phyloP scores from a whole-genome alignment of 2,329 filamentous ascomycete genomes.

The Lecanoromycetidae sp. region DNA sequence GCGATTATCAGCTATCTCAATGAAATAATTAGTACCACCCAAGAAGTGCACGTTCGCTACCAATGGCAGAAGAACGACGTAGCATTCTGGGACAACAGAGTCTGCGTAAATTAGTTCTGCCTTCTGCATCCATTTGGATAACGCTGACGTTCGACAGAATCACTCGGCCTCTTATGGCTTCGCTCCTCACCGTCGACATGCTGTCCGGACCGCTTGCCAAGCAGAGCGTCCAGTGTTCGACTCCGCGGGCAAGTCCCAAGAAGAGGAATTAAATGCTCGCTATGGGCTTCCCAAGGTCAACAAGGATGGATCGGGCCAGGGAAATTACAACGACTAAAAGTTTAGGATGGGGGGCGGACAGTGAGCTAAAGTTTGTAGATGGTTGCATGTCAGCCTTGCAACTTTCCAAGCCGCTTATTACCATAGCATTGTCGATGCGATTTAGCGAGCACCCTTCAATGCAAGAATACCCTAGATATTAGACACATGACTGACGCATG shows the following conservation, averaged over 20 bases:
- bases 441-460: constrained; percentile 8
- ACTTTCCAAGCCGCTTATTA: neutral
- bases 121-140: neutral
- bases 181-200: constrained; percentile 44
- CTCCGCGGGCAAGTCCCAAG: constrained; percentile 37
- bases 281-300: constrained; percentile 40
- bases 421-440: constrained; percentile 13
- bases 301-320: constrained; percentile 44
- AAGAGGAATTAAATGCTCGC: constrained; percentile 38
- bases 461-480: neutral
- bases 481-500: neutral
- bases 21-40: constrained; percentile 44
- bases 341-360: neutral
- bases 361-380: too few species aligned
- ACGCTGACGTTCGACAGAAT: constrained; percentile 28
- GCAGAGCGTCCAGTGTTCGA: constrained; percentile 38
- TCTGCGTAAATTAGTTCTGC: constrained; percentile 31
- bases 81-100: constrained; percentile 56
- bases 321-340: constrained; percentile 45
- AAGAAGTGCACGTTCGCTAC: constrained; percentile 58
- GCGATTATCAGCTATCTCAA: constrained; percentile 41
- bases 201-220: constrained; percentile 37
- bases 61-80: constrained; percentile 54
- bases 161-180: constrained; percentile 47
- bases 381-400: neutral